A percentile compares a stretch with the other conserved stretches of the same genome.
Evolutionary conservation across 805 yeast species (phyloP).

Genomic region (Torulaspora franciscae): DNA sequence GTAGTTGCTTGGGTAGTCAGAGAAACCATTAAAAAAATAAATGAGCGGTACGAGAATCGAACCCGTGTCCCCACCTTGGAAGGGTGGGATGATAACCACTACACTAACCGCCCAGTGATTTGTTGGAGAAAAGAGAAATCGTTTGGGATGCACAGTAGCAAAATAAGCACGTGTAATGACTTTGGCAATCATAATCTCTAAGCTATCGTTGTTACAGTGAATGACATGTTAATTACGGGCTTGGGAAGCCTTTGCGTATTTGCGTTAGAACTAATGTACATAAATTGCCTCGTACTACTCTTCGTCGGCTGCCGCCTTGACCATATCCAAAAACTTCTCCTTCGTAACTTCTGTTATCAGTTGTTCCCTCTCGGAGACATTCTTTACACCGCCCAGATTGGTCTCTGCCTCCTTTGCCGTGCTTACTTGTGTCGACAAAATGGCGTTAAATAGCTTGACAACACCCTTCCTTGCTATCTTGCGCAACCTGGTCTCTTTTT

Average conservation of each 20-base stretch:
- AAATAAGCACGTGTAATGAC: background rate
- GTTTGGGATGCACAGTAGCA: too few relatives aligned
- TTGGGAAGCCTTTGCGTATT: background rate
- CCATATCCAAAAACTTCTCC: slow-evolving; percentile 83
- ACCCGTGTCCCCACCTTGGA: slow-evolving; percentile 93
- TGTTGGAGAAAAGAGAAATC: background rate
- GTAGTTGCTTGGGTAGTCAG: background rate
- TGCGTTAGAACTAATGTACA: background rate
- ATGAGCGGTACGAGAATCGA: slow-evolving; percentile 61
- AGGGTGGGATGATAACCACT: slow-evolving; percentile 89
- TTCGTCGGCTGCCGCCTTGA: slow-evolving; percentile 65
- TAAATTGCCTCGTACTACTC: slow-evolving; percentile 6
- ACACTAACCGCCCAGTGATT: slow-evolving; percentile 71
- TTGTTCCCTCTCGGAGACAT: slow-evolving; percentile 47
- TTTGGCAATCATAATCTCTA: background rate
- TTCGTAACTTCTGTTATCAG: slow-evolving; percentile 75
- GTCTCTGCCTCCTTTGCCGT: slow-evolving; percentile 48
- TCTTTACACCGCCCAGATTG: slow-evolving; percentile 40
- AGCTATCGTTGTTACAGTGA: background rate
- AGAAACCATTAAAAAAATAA: slow-evolving; percentile 10
- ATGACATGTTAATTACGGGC: background rate
- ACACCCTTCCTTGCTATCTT: slow-evolving; percentile 88
- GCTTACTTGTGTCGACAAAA: slow-evolving; percentile 67
- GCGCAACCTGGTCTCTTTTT: slow-evolving; percentile 62
- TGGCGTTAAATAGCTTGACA: slow-evolving; percentile 76